Base-by-base conservation (phyloP, 2,329 filamentous ascomycete species). In the Cadophora luteo-olivacea region DNA sequence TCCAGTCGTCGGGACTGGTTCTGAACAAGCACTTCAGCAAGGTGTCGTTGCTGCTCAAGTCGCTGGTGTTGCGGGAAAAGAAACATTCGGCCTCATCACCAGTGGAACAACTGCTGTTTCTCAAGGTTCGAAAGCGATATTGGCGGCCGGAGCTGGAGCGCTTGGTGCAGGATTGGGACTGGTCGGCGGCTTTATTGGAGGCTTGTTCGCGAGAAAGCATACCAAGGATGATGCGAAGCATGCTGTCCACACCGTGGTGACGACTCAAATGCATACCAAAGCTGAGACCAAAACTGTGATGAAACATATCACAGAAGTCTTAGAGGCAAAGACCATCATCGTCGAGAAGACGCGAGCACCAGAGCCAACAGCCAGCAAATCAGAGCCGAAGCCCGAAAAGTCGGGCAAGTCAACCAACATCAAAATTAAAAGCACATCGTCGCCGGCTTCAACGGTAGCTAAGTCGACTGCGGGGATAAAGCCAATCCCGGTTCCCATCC, bases 41-140 rank as follows among this genome's bases (percentile, higher is more conserved):
- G 55, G 32, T 12, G 33, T 58, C 11, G n/a, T 36, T 58, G 32
- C 55, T 41, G 55, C 55, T 38, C 55, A 58, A n/a, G 55, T 58
- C 4, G 19, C 24, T 41, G 33, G 55, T 16, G 33, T 58, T 41
- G 33, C 32, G 8, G 55, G 55, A 3, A 58, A 58, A 16, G 55
- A 58, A 24, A 36, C 16, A 14, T 38, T 58, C 6, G 7, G 9
- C 3, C 32, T 58, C 12, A 29, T 54, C 24, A 54, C 51, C 3
- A 29, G 24, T 1, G 51, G 51, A 16, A 54, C 51, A 24, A 54
- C 51, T 12, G 51, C 51, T 12, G 24, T 32, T 38, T 8, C 55
- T 22, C 41, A 41, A 33, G 41, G n/a, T 19, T 36, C 55, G 4
- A 9, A 24, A 7, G 55, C 55, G 11, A 33, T 58, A 14, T 14